These are phyloP conservation scores for Arthroderma sp. DNA, from an alignment of 2,329 filamentous ascomycete species.

Conservation along the genomic window DNA sequence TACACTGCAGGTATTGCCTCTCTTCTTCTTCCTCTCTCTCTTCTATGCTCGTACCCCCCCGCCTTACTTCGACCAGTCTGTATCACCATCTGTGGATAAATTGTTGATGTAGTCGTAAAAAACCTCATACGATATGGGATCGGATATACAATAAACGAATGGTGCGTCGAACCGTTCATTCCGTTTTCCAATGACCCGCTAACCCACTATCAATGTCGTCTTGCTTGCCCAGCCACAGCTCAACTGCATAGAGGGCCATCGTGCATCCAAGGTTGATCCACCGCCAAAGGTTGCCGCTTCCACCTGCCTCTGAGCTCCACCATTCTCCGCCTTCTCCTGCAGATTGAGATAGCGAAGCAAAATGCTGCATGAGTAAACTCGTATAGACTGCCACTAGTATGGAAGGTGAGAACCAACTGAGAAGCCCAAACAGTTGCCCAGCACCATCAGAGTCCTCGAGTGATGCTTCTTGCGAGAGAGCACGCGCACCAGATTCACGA, in stretches of 20 bases:
- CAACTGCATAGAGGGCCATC: slow-evolving; percentile 79
- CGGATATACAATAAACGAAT: too few relatives aligned
- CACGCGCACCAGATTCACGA: slow-evolving; percentile 69
- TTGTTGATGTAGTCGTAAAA: too few relatives aligned
- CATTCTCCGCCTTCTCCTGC: slow-evolving; percentile 54
- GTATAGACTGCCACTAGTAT: slow-evolving; percentile 95
- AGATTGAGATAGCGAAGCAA: slow-evolving; percentile 53
- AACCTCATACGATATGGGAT: too few relatives aligned
- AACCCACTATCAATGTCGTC: slow-evolving; percentile 58
- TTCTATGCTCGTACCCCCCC: too few relatives aligned
- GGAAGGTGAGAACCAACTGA: slow-evolving; percentile 89
- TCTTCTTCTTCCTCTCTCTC: too few relatives aligned
- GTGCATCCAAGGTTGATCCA: slow-evolving; percentile 88
- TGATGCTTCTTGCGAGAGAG: slow-evolving; percentile 69
- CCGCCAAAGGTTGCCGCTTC: slow-evolving; percentile 75
- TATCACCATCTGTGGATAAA: too few relatives aligned
- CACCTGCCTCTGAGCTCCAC: slow-evolving; percentile 76
- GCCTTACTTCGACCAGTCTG: too few relatives aligned
- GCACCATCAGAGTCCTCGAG: slow-evolving; percentile 77
- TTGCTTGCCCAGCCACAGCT: slow-evolving; percentile 67
- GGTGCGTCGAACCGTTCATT: slow-evolving; percentile 40
- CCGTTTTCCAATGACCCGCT: slow-evolving; percentile 82
- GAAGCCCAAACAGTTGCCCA: slow-evolving; percentile 62
- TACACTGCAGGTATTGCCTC: too few relatives aligned
- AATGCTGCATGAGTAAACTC: slow-evolving; percentile 87